Base-by-base conservation (phyloP, 2,329 filamentous ascomycete genomes). In the Neofusicoccum ribis region DNA sequence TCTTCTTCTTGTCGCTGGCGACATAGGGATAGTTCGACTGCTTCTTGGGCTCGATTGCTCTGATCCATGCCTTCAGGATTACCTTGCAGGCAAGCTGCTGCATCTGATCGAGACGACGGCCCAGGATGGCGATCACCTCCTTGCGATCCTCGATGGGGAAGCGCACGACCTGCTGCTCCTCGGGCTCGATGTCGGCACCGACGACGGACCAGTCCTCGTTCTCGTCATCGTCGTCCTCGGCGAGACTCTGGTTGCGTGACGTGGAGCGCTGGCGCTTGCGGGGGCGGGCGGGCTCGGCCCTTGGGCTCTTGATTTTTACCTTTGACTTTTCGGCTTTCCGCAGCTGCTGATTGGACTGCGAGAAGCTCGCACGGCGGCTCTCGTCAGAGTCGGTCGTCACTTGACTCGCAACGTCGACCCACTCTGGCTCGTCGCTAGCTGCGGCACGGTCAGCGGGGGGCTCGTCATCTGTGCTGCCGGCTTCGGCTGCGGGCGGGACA, bases 1-100 rank as follows among this genome's bases (percentile, higher is more conserved):
- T 65, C 1, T 85, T 85, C 69, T 86, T 87, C 37, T 84, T 83
- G 51, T 88, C 84, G 37, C 84, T 85, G n/a, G 83, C 82, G 1
- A 88, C 90, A 71, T 93, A 93, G 0, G 90, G 90, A 70, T 90
- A 87, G 17, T 86, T 89, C 0, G 88, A 89, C 75, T 92, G 90
- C 75, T 93, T 93, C 77, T 90, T 91, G 0, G 90, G 90, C 70
- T 91, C 89, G 1, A 92, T 86, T 1, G 86, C 83, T 72, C 91
- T 91, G 66, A 93, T 88, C 86, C 90, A 92, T 11, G 86, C 88
- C 74, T 92, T 93, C 39, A 87, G 87, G 61, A 92, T 88, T 31
- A 88, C 79, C 75, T 92, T 92, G 77, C 88, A 89, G 6, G 88
- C 85, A 1, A 86, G 84, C 70, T 93, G 90, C 70, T 92, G 89